Evolutionary conservation across 148 eudicot genomes (phyloP).

Genomic region (Chenopodium suecicum): DNA sequence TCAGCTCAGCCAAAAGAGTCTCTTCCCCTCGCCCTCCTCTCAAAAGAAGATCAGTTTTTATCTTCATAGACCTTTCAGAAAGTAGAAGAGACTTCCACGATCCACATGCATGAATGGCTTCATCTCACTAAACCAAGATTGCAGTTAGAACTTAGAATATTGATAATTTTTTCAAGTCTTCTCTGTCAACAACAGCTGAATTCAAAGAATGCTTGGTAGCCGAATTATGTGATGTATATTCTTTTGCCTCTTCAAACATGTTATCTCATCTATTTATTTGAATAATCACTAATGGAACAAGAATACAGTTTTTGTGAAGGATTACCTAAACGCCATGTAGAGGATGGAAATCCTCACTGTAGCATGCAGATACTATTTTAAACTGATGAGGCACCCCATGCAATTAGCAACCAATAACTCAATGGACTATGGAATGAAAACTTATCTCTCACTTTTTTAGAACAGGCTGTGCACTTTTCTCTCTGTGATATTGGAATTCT

Average conservation of each 20-base stretch:
- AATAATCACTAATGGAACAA: background rate
- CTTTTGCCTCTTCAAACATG: background rate
- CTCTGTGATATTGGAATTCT: background rate
- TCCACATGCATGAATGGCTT: background rate
- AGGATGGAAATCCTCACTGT: too few relatives aligned
- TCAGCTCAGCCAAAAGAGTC: background rate
- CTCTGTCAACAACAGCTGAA: background rate
- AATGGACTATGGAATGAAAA: background rate
- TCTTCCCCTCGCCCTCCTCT: too few relatives aligned
- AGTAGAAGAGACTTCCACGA: background rate
- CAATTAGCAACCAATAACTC: background rate
- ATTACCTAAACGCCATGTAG: background rate
- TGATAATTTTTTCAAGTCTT: background rate
- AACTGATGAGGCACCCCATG: background rate
- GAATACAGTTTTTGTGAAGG: background rate
- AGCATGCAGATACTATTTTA: background rate
- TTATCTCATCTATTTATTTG: slow-evolving; percentile 4
- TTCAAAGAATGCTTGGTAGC: background rate
- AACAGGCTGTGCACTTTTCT: background rate
- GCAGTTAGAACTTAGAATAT: background rate
- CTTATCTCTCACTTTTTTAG: background rate
- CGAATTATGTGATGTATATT: background rate
- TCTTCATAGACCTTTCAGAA: background rate
- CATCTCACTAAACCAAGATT: background rate
- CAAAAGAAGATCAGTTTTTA: background rate